A percentile compares a stretch with the other conserved stretches of the same genome.
Evolutionary conservation across 257 asterid species (phyloP).

Genomic region (Nicotiana attenuata): DNA sequence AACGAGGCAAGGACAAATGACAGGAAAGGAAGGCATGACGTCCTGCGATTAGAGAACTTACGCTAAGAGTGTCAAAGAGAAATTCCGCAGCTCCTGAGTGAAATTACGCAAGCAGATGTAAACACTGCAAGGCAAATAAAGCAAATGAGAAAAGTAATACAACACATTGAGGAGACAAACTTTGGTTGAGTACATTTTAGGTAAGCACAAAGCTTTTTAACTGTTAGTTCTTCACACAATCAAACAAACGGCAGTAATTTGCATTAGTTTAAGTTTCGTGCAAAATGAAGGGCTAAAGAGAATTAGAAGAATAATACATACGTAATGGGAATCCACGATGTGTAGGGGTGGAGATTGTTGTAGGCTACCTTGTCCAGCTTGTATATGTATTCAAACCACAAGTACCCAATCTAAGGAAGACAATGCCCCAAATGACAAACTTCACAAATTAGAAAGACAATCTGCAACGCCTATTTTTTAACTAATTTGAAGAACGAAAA

Average conservation of each 20-base stretch:
- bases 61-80: conserved; percentile 89
- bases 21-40: background rate
- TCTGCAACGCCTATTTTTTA: background rate
- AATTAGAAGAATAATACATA: conserved; percentile 25
- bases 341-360: conserved; percentile 95
- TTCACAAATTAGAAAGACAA: background rate
- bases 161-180: background rate
- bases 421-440: conserved; percentile 7
- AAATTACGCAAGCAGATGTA: conserved; percentile 84
- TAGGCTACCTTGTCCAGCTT: conserved; percentile 84
- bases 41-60: conserved; percentile 33
- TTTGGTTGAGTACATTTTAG: background rate
- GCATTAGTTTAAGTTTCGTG: background rate
- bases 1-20: background rate
- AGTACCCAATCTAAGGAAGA: conserved; percentile 36
- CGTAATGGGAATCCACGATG: conserved; percentile 99
- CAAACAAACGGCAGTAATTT: background rate
- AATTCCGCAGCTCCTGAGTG: conserved; percentile 75
- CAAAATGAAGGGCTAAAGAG: background rate
- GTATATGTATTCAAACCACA: conserved; percentile 87
- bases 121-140: conserved; percentile 44
- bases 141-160: conserved; percentile 18
- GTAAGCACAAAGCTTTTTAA: background rate
- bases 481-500: background rate
- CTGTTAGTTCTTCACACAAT: background rate